phyloP scores from a whole-genome alignment of 139 green algal species.

The Coccomyxa sp. region DNA sequence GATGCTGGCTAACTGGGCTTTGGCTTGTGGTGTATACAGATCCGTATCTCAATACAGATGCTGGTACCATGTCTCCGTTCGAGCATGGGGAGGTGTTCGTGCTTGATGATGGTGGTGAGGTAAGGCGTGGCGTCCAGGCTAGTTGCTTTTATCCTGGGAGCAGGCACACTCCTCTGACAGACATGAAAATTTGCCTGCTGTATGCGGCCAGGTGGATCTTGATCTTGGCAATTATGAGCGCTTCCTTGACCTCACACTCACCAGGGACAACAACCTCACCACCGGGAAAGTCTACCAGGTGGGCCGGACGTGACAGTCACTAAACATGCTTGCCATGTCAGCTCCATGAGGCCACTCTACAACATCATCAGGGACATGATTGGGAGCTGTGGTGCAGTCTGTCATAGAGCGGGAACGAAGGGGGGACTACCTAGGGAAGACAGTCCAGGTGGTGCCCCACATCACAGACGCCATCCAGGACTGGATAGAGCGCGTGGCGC shows the following conservation, averaged over 20 bases:
- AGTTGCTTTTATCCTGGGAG: background rate
- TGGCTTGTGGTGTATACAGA: conserved; percentile 53
- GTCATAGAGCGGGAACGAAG: conserved; percentile 92
- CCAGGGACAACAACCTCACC: conserved; percentile 96
- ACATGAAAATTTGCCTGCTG: background rate
- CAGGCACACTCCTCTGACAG: background rate
- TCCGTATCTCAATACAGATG: conserved; percentile 99
- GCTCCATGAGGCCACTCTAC: background rate
- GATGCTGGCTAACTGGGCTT: background rate
- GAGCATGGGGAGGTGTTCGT: conserved; percentile 99
- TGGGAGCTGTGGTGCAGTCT: conserved; percentile 28
- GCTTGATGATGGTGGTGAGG: conserved; percentile 96
- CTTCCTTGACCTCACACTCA: conserved; percentile 96
- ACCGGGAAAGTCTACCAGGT: conserved; percentile 97
- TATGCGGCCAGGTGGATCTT: conserved; percentile 76
- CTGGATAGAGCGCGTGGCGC: conserved; percentile 96
- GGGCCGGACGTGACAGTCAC: background rate
- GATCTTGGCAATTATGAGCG: conserved; percentile 99
- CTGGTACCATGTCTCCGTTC: conserved; percentile 99
- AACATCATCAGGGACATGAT: background rate
- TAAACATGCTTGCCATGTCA: background rate
- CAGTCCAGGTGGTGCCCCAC: conserved; percentile 98
- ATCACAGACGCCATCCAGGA: conserved; percentile 97
- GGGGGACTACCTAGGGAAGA: conserved; percentile 98
- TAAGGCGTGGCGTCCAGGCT: conserved; percentile 13